phyloP scores from a whole-genome alignment of 2,329 filamentous ascomycete genomes.

The Fusarium newnesense region DNA sequence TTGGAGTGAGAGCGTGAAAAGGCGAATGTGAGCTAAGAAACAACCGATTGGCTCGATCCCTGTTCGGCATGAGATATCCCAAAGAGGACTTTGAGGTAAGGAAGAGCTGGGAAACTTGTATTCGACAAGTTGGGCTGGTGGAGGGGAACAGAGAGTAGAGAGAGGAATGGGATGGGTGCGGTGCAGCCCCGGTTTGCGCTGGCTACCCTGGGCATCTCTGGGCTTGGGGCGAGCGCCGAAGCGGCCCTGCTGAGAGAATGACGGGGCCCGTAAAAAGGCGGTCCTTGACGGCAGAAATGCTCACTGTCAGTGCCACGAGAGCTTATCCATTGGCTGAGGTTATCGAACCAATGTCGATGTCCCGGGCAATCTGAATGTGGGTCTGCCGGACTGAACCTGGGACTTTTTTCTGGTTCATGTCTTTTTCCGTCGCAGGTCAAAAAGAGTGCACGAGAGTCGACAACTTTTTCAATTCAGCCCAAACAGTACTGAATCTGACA shows the following conservation, averaged over 20 bases:
- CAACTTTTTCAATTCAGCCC: conserved; percentile 11
- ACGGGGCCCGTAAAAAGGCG: conserved; percentile 43
- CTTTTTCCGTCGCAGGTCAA: conserved; percentile 38
- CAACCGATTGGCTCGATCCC: conserved; percentile 13
- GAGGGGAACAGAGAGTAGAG: conserved; percentile 25
- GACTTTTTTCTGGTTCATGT: conserved; percentile 41
- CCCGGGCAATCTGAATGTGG: conserved; percentile 32
- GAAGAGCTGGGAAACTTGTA: conserved; percentile 8
- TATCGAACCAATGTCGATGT: conserved; percentile 9
- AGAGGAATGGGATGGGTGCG: conserved; percentile 22
- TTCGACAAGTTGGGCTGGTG: conserved; percentile 8
- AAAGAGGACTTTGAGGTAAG: neutral
- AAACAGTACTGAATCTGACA: conserved; percentile 1
- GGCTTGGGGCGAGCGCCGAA: conserved; percentile 30
- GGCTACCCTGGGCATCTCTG: conserved; percentile 15
- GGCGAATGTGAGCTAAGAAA: conserved; percentile 1
- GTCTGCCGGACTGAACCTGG: conserved; percentile 14
- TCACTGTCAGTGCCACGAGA: conserved; percentile 2
- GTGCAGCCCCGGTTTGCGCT: conserved; percentile 43
- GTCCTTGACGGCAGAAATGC: conserved; percentile 47
- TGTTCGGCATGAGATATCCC: conserved; percentile 24
- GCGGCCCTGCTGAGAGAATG: conserved; percentile 46
- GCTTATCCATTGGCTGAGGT: conserved; percentile 23
- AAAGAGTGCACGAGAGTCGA: conserved; percentile 21
- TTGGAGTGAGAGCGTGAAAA: neutral